Evolutionary conservation across 805 yeast species (phyloP).

Genomic region (Cyberlindnera petersonii): DNA sequence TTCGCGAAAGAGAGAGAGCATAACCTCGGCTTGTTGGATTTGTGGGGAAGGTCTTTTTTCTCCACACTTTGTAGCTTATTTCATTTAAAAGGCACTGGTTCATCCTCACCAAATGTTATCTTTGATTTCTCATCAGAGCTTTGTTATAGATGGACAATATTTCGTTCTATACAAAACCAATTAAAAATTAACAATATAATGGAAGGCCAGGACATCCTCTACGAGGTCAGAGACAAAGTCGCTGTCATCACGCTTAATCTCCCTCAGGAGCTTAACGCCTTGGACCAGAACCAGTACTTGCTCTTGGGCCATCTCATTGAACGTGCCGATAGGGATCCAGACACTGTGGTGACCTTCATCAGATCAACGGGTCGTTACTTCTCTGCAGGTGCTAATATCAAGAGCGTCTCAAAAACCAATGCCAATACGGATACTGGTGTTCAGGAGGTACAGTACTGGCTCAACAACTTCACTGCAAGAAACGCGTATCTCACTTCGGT

Average conservation of each 20-base stretch:
- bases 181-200: conserved; percentile 7
- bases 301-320: conserved; percentile 55
- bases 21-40: background rate
- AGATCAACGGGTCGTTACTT: conserved; percentile 72
- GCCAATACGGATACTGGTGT: conserved; percentile 23
- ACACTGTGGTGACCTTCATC: conserved; percentile 60
- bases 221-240: conserved; percentile 38
- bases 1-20: too few relatives aligned
- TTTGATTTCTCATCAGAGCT: background rate
- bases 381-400: conserved; percentile 81
- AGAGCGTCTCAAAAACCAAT: conserved; percentile 23
- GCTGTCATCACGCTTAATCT: conserved; percentile 63
- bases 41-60: conserved; percentile 4
- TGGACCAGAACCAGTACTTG: conserved; percentile 61
- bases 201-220: conserved; percentile 28
- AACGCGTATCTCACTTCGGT: conserved; percentile 66
- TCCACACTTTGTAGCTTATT: conserved; percentile 3
- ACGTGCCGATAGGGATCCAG: conserved; percentile 57
- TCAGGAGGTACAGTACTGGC: conserved; percentile 41
- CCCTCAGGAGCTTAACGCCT: conserved; percentile 61
- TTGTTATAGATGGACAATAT: too few relatives aligned
- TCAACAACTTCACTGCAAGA: conserved; percentile 59
- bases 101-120: too few relatives aligned
- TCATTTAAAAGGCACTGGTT: too few relatives aligned
- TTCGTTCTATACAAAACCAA: too few relatives aligned